Base-by-base conservation (phyloP, 495 filamentous ascomycete species). In the Xylaria nigripes region DNA sequence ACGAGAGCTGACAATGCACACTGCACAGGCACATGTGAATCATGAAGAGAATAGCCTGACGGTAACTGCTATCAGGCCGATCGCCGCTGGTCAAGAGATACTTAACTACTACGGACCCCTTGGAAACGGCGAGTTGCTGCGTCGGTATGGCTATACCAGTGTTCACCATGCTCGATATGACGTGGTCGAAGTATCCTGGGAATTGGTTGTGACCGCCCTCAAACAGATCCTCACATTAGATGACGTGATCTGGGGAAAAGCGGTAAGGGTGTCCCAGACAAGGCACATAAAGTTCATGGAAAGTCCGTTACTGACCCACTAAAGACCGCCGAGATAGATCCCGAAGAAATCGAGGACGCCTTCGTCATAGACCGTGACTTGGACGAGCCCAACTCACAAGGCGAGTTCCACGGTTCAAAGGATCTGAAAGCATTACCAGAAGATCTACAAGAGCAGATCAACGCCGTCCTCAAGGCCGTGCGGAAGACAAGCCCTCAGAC, bases 31-130 rank as follows among this genome's bases (percentile, higher is more conserved):
- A 9, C 83, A 85, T 46, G 80, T 92, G 7, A 86, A 84, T 61
- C 86, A 92, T 60, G 81, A 81, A 52, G 80, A 81, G 42, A 74
- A 77, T 8, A 70, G 68, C 24, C 68, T 92, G 21, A 79, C 80
- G 15, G 89, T 89, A 70, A 83, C 80, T 44, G 72, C 84, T 2
- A 74, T 87, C 55, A 79, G 83, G 46, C 63, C 77, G 0, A 87
- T 96, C 58, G 61, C 61, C 8, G 73, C 76, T 6, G 86, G 85
- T n/a, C 81, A 88, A 48, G 88, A 95, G 63, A 82, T 96, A 18
- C 82, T 95, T 61, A 96, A 95, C 58, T 91, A 95, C 66, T 95
- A 95, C 64, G 92, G 91, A 7, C 82, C 87, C 29, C 79, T 95
- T 21, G 84, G 89, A 2, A 85, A 83, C 24, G 81, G 85, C 0